Conservation (phyloP, 345 rosid genomes). For the Diplotaxis tenuifolia region DNA sequence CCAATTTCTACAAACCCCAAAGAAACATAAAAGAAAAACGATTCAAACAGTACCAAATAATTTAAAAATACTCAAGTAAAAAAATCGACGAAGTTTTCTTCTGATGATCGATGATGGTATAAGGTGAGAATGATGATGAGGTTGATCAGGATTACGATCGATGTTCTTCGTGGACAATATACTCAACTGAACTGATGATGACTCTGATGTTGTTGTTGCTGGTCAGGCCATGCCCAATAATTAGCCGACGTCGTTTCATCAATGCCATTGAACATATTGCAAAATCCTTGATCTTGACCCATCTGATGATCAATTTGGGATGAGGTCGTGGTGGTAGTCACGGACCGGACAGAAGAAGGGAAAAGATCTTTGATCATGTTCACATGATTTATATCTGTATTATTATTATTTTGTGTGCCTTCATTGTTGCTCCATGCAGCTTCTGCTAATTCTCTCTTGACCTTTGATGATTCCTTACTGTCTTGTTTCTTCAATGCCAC, state of each 20-base stretch:
- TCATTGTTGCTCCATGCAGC: conserved; percentile 78
- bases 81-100: conserved; percentile 24
- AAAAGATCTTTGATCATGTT: conserved; percentile 40
- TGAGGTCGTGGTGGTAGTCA: conserved; percentile 40
- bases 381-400: conserved; percentile 40
- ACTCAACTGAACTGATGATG: conserved; percentile 31
- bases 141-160: background rate
- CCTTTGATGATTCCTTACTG: conserved; percentile 41
- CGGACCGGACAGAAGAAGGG: conserved; percentile 43
- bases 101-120: conserved; percentile 16
- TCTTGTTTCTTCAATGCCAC: conserved; percentile 54
- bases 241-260: conserved; percentile 62
- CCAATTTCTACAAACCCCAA: conserved; percentile 38
- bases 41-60: conserved; percentile 21
- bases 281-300: conserved; percentile 58
- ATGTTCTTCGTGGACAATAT: conserved; percentile 9
- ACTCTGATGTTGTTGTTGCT: conserved; percentile 56
- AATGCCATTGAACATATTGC: conserved; percentile 66
- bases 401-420: conserved; percentile 42
- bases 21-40: background rate
- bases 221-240: conserved; percentile 74
- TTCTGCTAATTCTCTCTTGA: conserved; percentile 56
- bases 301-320: conserved; percentile 47
- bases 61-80: conserved; percentile 11
- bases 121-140: conserved; percentile 13